phyloP scores from a whole-genome alignment of 139 green algal genomes.

The Coelastrella sp. region DNA sequence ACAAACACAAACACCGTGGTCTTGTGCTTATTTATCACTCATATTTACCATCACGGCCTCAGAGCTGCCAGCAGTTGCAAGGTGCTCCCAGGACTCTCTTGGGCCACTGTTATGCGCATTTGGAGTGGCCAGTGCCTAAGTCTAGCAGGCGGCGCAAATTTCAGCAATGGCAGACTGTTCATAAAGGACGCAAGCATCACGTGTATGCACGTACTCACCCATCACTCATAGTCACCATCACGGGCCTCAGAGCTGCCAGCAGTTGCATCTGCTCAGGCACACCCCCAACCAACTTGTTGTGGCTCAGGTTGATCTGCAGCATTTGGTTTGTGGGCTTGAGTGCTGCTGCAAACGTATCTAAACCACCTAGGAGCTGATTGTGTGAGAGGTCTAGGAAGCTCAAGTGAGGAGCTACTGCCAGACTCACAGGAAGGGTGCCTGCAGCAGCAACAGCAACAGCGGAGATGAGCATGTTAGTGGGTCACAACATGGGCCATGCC shows the following conservation, averaged over 20 bases:
- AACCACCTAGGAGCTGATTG: background rate
- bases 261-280: background rate
- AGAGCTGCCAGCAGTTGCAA: too few species aligned
- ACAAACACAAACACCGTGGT: too few species aligned
- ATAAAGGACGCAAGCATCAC: background rate
- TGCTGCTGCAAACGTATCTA: constrained; percentile 15
- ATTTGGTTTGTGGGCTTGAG: background rate
- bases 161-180: background rate
- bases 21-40: too few species aligned
- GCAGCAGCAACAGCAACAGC: background rate
- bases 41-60: too few species aligned
- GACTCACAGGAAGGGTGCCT: background rate
- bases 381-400: constrained; percentile 31
- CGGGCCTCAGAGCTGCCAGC: constrained; percentile 31
- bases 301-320: constrained; percentile 39
- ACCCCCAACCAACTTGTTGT: constrained; percentile 6
- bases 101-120: too few species aligned
- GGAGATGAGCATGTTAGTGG: background rate
- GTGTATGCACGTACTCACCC: background rate
- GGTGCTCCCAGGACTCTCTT: too few species aligned
- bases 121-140: too few species aligned
- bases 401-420: background rate
- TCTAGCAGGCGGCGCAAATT: too few species aligned
- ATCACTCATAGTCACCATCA: constrained; percentile 36
- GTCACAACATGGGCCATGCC: background rate